Conservation (phyloP, 1,284 basidiomycete genomes). For the Mrakiaceae sp. region DNA sequence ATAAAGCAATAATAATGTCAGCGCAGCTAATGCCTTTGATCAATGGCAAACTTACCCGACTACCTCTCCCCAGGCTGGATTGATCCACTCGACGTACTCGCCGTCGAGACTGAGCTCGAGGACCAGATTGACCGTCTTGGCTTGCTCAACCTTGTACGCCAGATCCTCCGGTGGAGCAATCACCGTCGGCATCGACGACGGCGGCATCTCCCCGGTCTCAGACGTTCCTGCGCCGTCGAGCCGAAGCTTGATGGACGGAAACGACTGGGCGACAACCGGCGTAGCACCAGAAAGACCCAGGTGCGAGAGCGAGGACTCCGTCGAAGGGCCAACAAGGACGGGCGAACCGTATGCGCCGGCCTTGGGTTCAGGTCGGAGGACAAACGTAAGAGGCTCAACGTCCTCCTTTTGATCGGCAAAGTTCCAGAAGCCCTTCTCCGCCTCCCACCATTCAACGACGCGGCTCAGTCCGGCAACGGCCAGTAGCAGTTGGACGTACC, state of each 20-base stretch:
- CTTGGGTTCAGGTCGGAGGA: conserved; percentile 68
- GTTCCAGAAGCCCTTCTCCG: conserved; percentile 99
- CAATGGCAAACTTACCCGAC: conserved; percentile 58
- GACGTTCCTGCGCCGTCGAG: conserved; percentile 3
- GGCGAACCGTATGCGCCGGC: conserved; percentile 7
- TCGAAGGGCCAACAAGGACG: too few species aligned
- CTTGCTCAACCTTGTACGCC: conserved; percentile 75
- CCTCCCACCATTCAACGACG: conserved; percentile 99
- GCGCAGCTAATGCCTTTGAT: too few species aligned
- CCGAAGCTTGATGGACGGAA: conserved; percentile 7
- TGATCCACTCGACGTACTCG: conserved; percentile 77
- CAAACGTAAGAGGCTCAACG: conserved; percentile 75
- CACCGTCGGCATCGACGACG: neutral
- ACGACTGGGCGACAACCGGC: neutral
- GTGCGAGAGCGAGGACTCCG: too few species aligned
- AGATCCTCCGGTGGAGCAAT: conserved; percentile 47
- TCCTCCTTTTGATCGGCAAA: conserved; percentile 70
- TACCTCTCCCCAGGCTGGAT: conserved; percentile 81
- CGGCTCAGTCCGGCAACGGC: conserved; percentile 93
- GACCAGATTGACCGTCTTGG: conserved; percentile 87
- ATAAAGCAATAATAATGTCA: conserved; percentile 10
- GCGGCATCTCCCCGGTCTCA: neutral
- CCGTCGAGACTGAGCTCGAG: conserved; percentile 90
- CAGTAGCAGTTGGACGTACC: conserved; percentile 84
- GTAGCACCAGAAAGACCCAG: neutral